These are phyloP conservation scores for Paecilomyces dactylethromorphus DNA, from an alignment of 2,329 filamentous ascomycete species.

Conservation along the genomic window DNA sequence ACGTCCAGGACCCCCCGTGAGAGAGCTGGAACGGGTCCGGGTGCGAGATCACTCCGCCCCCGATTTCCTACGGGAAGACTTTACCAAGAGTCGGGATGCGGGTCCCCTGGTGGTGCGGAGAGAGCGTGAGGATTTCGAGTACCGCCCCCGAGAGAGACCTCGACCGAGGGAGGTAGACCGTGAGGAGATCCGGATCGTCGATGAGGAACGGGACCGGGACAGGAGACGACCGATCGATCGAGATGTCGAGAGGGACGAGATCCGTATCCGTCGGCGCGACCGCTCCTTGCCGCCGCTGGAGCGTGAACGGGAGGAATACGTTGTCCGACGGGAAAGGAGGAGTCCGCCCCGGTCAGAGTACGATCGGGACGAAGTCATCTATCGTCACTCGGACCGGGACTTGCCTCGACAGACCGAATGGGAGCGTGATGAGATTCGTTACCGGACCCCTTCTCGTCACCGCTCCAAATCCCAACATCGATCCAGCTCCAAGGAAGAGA, in stretches of 20 bases:
- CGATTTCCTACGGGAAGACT: slow-evolving; percentile 29
- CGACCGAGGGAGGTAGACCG: slow-evolving; percentile 13
- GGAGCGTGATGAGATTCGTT: not conserved
- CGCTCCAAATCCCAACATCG: not conserved
- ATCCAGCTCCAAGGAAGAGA: slow-evolving; percentile 17
- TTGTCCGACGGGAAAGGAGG: slow-evolving; percentile 1
- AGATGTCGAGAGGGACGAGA: slow-evolving; percentile 22
- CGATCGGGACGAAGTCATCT: slow-evolving; percentile 4
- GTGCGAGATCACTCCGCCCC: slow-evolving; percentile 29
- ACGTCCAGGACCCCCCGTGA: slow-evolving; percentile 38
- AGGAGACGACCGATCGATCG: slow-evolving; percentile 4
- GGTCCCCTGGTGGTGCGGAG: slow-evolving; percentile 23
- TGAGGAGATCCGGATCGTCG: slow-evolving; percentile 11
- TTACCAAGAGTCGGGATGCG: slow-evolving; percentile 20
- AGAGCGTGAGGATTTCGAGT: slow-evolving; percentile 22
- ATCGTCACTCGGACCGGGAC: not conserved
- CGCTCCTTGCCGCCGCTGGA: slow-evolving; percentile 8
- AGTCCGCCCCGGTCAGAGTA: not conserved
- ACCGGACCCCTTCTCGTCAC: not conserved
- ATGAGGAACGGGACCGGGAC: slow-evolving; percentile 22
- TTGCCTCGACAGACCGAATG: not conserved
- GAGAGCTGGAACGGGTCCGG: slow-evolving; percentile 32
- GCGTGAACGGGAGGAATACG: slow-evolving; percentile 2
- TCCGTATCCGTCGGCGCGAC: slow-evolving; percentile 26
- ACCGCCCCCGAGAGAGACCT: slow-evolving; percentile 11